Evolutionary conservation across 495 filamentous ascomycete species (phyloP), one percentile per base, ranked within the genome.

Genomic region (Haplographium delicatum): DNA sequence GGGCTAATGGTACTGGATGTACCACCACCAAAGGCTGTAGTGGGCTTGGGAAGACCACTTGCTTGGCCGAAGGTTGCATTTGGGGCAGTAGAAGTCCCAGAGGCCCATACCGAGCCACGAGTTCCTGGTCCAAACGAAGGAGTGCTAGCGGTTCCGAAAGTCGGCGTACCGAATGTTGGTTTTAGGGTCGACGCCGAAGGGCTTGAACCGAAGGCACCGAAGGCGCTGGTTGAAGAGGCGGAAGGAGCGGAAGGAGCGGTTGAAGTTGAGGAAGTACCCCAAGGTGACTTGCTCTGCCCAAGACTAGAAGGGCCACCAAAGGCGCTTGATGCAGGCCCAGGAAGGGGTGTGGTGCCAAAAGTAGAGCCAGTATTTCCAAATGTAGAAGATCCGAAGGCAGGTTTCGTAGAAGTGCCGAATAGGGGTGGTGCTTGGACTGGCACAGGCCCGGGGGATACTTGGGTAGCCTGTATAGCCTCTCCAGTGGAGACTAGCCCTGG

Each of bases 401-500:
- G 56, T 28, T 35, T 39, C 16, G 16, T 39, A 4, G 50, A 31
- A 24, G 47, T 31, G 9, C 50, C 44, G 33, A 48, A 53, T 5
- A 26, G 22, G 48, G 51, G 6, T 40, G 60, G 53, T 43, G 51
- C 20, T 48, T 57, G 27, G 60, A 52, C 50, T 61, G 69, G 51
- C 31, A 67, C 56, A n/a, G n/a, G n/a, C n/a, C n/a, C n/a, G 51
- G 69, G 50, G 39, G 67, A 62, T 37, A 60, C 43, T 20, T 25
- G 65, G 51, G 38, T 61, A 7, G 33, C 57, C 38, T 38, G 56
- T 39, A 34, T 55, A 41, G 55, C 65, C 59, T 61, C 66, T 56
- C 69, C 67, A 38, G 65, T 65, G 49, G 73, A 71, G 44, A 71
- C 69, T 40, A 96, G 70, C 2, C 85, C 84, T 16, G 82, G 74